Percentiles rank a stretch among this genome's conserved stretches.
These are phyloP conservation scores for Aaosphaeria pasadenensis DNA, from an alignment of 2,329 filamentous ascomycete genomes.

Conservation along the genomic window DNA sequence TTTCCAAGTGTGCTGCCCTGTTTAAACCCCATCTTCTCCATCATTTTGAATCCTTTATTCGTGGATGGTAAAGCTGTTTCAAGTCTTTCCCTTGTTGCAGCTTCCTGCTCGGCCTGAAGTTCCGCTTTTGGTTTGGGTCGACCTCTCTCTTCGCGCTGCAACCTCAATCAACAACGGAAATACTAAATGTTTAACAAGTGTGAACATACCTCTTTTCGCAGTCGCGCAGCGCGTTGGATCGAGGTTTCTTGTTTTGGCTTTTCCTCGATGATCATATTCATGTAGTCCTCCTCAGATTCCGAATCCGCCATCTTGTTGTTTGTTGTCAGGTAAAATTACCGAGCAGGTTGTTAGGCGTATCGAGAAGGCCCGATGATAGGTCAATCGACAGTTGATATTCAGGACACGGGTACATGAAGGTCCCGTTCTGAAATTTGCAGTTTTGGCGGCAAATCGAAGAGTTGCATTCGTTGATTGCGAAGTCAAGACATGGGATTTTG, in stretches of 20 bases:
- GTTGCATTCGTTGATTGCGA: too few relatives aligned
- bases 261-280: constrained; percentile 89
- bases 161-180: constrained; percentile 11
- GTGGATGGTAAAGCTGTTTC: constrained; percentile 66
- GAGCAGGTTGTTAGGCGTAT: too few relatives aligned
- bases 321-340: too few relatives aligned
- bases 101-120: constrained; percentile 69
- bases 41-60: constrained; percentile 92
- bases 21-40: constrained; percentile 92
- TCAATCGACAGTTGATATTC: too few relatives aligned
- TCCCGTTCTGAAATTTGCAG: too few relatives aligned
- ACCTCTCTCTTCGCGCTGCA: constrained; percentile 26
- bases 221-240: constrained; percentile 56
- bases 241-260: constrained; percentile 59
- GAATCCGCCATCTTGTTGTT: constrained; percentile 24
- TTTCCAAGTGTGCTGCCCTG: constrained; percentile 72
- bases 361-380: too few relatives aligned
- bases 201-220: constrained; percentile 49
- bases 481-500: too few relatives aligned
- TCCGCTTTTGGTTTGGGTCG: constrained; percentile 73
- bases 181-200: neutral
- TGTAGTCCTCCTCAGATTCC: constrained; percentile 90
- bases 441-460: too few relatives aligned
- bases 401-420: too few relatives aligned
- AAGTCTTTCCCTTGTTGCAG: constrained; percentile 72